These are phyloP conservation scores for Neonectria punicea DNA, from an alignment of 2,329 filamentous ascomycete genomes.

Conservation along the genomic window DNA sequence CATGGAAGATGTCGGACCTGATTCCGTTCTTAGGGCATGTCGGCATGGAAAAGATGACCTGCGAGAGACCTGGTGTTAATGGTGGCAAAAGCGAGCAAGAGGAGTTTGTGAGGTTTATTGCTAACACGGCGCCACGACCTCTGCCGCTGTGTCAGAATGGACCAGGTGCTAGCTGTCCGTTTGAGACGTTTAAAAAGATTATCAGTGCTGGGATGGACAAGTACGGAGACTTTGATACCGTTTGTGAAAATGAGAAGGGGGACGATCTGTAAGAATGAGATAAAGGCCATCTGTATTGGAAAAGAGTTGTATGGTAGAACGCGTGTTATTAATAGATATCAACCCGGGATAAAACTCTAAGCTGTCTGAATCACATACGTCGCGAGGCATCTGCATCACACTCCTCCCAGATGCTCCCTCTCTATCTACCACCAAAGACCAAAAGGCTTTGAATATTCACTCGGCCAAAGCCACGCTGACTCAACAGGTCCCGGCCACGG, in stretches of 20 bases:
- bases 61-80: conserved; percentile 11
- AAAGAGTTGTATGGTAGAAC: too few relatives aligned
- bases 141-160: conserved; percentile 34
- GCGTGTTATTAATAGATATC: too few relatives aligned
- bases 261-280: conserved; percentile 24
- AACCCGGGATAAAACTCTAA: background rate
- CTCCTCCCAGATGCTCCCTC: background rate
- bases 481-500: conserved; percentile 60
- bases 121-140: conserved; percentile 37
- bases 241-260: conserved; percentile 34
- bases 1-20: conserved; percentile 40
- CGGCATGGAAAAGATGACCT: conserved; percentile 41
- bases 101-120: conserved; percentile 39
- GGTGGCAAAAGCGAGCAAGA: conserved; percentile 15
- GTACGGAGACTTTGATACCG: conserved; percentile 35
- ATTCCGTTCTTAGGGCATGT: conserved; percentile 39
- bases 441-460: conserved; percentile 64
- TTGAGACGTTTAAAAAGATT: conserved; percentile 36
- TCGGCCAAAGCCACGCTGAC: conserved; percentile 58
- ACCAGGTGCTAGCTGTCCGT: conserved; percentile 35
- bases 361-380: background rate
- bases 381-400: background rate
- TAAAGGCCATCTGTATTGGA: background rate
- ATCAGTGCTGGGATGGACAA: conserved; percentile 31
- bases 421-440: conserved; percentile 47